Conservation (phyloP, 371 early-diverging fungal genomes). For the Lichtheimia corymbifera region DNA sequence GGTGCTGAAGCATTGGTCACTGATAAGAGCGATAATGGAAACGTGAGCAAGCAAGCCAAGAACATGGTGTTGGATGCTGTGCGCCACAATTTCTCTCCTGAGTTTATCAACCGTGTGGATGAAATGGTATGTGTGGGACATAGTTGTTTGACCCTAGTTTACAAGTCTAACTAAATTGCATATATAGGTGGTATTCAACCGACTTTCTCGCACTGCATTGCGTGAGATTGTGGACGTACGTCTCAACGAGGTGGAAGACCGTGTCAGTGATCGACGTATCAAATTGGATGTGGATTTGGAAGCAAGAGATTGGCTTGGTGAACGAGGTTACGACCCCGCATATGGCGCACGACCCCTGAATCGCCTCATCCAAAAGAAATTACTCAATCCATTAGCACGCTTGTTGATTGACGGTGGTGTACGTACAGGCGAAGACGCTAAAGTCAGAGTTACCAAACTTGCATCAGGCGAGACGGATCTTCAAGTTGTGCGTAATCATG, state of each 20-base stretch:
- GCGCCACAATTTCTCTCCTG: conserved; percentile 82
- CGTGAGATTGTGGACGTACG: conserved; percentile 82
- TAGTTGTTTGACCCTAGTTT: neutral
- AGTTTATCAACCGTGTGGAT: conserved; percentile 91
- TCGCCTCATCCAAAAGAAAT: conserved; percentile 78
- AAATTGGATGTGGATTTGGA: conserved; percentile 65
- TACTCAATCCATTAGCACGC: conserved; percentile 82
- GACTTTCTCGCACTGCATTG: conserved; percentile 61
- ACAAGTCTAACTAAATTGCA: no score
- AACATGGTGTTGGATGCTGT: conserved; percentile 72
- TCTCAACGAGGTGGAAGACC: conserved; percentile 71
- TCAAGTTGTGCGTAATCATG: conserved; percentile 41
- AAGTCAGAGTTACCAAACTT: conserved; percentile 31
- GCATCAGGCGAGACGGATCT: conserved; percentile 38
- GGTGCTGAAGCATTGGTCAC: conserved; percentile 75
- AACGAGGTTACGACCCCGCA: conserved; percentile 80
- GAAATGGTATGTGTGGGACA: conserved; percentile 52
- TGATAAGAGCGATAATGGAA: conserved; percentile 33
- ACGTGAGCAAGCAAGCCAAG: conserved; percentile 54
- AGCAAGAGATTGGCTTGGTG: conserved; percentile 79
- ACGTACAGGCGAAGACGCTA: conserved; percentile 64
- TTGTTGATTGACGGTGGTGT: conserved; percentile 79
- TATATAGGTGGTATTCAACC: conserved; percentile 63
- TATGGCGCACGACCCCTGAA: conserved; percentile 89
- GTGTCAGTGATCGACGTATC: conserved; percentile 78